Conservation (phyloP, 1,284 basidiomycete genomes). For the Austroboletus niveus region DNA sequence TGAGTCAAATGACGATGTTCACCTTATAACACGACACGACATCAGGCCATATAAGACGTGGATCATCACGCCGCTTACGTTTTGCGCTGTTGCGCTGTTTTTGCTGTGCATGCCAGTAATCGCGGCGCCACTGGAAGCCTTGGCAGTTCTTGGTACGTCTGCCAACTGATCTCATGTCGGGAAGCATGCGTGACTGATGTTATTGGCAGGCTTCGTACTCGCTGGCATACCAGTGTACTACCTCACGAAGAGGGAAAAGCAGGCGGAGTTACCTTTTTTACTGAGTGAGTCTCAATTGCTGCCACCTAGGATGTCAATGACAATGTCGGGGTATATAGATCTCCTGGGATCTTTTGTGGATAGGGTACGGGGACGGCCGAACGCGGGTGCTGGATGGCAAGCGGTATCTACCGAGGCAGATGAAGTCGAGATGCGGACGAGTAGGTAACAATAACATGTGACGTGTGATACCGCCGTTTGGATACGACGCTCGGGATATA, state of each 20-base stretch:
- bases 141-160: slow-evolving; percentile 77
- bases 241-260: slow-evolving; percentile 59
- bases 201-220: slow-evolving; percentile 57
- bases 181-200: not conserved
- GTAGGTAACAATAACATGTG: not conserved
- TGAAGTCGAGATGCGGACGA: slow-evolving; percentile 57
- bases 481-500: not conserved
- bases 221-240: slow-evolving; percentile 86
- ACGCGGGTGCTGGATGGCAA: slow-evolving; percentile 64
- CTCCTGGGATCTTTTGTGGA: slow-evolving; percentile 43
- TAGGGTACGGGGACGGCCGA: slow-evolving; percentile 49
- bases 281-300: slow-evolving; percentile 41
- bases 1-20: not conserved
- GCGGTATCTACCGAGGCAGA: slow-evolving; percentile 72
- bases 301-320: slow-evolving; percentile 3
- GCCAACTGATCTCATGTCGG: not conserved
- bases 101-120: slow-evolving; percentile 94
- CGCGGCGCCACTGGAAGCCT: slow-evolving; percentile 86
- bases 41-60: slow-evolving; percentile 87
- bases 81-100: slow-evolving; percentile 92
- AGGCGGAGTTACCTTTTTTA: slow-evolving; percentile 43
- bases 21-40: not conserved
- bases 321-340: slow-evolving; percentile 28
- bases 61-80: slow-evolving; percentile 87
- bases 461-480: not conserved